Base-by-base conservation (phyloP, 176 grass and related monocot genomes). In the Panicum miliaceum region DNA sequence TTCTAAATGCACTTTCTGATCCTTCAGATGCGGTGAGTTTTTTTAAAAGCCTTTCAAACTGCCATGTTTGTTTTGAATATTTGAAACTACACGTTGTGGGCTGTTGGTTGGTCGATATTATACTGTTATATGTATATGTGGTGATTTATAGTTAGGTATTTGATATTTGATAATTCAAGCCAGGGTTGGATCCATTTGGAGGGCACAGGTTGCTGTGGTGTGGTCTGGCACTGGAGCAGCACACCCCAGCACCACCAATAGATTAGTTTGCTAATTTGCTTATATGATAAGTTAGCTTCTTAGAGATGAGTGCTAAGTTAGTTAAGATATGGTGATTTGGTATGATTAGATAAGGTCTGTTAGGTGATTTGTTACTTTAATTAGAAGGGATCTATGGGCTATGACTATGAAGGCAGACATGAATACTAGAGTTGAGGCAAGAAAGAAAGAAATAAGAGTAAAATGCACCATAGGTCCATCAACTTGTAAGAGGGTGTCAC, bases 1-100 rank as follows among this genome's bases (percentile, higher is more conserved):
- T 99, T 83, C 81, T 99, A 81, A 92, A 78, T 90, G 91, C 93
- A 73, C 93, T 99, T 80, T 96, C 93, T 68, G 93, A 99, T 93
- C 86, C 89, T 91, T 99, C 93, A 64, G 91, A 99, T 79, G 86
- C 77, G 81, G 97, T 99, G 64, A 89, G 82, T 86, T 85, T 36
- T 15, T 62, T 92, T 65, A 23, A 78, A 80, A 80, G 43, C 71
- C 32, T 74, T n/a, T 4, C 45, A 86, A 65, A 71, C 26, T 85
- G 46, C 22, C 58, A 14, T 77, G 22, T 16, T 74, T 84, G 42
- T 81, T 43, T 75, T 18, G 50, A 81, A 16, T 63, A 48, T 58
- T 86, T 71, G 13, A 38, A 34, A 81, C 71, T 42, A 54, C 41
- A 6, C 36, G 42, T 48, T 64, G 19, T 80, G 43, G 19, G 27